Evolutionary conservation across 352 stramenopile genomes (phyloP).

Genomic region (Aphanomyces cochlioides): DNA sequence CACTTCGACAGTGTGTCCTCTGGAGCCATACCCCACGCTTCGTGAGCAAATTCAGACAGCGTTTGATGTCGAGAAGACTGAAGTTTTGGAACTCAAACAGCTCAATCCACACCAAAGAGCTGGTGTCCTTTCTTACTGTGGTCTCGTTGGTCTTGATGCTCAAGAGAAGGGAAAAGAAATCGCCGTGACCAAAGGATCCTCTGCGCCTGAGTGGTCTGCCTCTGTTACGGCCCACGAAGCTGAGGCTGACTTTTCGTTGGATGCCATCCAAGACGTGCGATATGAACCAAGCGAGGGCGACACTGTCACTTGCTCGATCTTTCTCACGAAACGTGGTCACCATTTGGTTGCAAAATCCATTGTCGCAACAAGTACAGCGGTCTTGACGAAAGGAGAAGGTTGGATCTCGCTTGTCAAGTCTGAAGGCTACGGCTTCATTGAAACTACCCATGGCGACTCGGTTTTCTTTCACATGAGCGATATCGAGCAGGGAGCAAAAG

Average conservation of each 20-base stretch:
- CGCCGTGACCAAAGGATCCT: conserved; percentile 33
- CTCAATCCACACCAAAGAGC: conserved; percentile 57
- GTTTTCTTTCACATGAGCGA: conserved; percentile 83
- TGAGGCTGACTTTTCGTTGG: conserved; percentile 53
- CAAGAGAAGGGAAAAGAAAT: conserved; percentile 41
- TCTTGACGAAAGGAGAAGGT: conserved; percentile 41
- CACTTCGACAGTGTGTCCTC: conserved; percentile 34
- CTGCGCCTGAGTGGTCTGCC: conserved; percentile 3
- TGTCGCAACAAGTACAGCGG: conserved; percentile 41
- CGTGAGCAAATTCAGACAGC: conserved; percentile 55
- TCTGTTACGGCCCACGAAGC: conserved; percentile 34
- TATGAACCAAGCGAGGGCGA: conserved; percentile 65
- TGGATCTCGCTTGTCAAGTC: conserved; percentile 60
- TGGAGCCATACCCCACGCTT: conserved; percentile 58
- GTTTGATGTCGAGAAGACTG: conserved; percentile 36
- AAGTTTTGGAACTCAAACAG: conserved; percentile 38
- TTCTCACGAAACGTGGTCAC: conserved; percentile 59
- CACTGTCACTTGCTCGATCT: conserved; percentile 56
- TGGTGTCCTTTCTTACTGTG: conserved; percentile 60
- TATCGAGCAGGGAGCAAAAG: conserved; percentile 49
- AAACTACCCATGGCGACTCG: conserved; percentile 39
- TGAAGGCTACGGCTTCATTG: conserved; percentile 77
- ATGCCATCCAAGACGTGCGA: conserved; percentile 60
- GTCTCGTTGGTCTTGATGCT: conserved; percentile 53
- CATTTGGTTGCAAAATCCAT: conserved; percentile 67